A percentile compares a stretch with the other conserved stretches of the same genome.
phyloP scores from a whole-genome alignment of 495 filamentous ascomycete genomes.

The Glutinoglossum americanum region DNA sequence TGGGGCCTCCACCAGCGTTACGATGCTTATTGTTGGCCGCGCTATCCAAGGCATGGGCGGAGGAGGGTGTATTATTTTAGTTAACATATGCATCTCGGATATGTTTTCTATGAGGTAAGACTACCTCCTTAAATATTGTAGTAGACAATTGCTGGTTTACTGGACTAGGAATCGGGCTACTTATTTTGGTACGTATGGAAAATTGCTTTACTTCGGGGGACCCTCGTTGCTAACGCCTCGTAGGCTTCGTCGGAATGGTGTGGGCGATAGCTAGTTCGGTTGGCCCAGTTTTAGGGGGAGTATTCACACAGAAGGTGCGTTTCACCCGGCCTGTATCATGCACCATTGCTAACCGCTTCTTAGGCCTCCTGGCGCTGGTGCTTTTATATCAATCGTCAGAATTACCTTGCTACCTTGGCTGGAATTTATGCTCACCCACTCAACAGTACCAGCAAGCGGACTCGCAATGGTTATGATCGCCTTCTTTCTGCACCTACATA shows the following conservation, averaged over 20 bases:
- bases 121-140: conserved; percentile 14
- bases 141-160: conserved; percentile 3
- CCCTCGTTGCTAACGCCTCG: conserved; percentile 10
- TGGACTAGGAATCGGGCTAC: neutral
- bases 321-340: neutral
- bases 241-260: conserved; percentile 10
- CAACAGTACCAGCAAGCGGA: conserved; percentile 45
- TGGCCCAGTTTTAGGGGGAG: conserved; percentile 20
- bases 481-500: conserved; percentile 55
- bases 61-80: conserved; percentile 16
- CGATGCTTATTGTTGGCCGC: conserved; percentile 15
- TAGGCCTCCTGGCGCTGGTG: conserved; percentile 32
- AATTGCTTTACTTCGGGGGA: neutral
- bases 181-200: conserved; percentile 7
- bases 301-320: conserved; percentile 23
- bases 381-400: conserved; percentile 41
- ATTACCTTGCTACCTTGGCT: neutral
- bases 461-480: conserved; percentile 41
- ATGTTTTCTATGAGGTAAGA: conserved; percentile 13
- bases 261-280: conserved; percentile 21
- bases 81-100: conserved; percentile 19
- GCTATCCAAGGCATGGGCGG: conserved; percentile 18
- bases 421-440: conserved; percentile 6
- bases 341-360: neutral
- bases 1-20: conserved; percentile 5